These are phyloP conservation scores for Chrysoporthe puriensis DNA, from an alignment of 2,329 filamentous ascomycete species.

Conservation along the genomic window DNA sequence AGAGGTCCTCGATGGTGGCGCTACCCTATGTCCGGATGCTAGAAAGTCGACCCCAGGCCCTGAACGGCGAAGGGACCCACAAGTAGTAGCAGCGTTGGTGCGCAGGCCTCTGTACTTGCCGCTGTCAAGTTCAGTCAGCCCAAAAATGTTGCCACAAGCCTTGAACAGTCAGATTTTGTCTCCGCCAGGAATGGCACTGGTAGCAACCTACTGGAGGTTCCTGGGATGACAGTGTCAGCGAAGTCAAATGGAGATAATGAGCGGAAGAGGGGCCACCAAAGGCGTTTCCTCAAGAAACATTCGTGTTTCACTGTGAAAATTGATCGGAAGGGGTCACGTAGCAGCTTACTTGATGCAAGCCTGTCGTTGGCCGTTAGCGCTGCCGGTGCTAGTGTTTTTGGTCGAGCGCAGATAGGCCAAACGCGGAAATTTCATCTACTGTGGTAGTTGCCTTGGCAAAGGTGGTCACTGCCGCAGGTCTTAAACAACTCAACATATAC, in stretches of 20 bases:
- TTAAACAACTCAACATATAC: constrained; percentile 4
- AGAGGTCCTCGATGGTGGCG: constrained; percentile 17
- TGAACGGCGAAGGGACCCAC: constrained; percentile 8
- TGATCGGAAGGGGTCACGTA: constrained; percentile 3
- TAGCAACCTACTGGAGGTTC: constrained; percentile 12
- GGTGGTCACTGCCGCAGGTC: constrained; percentile 6
- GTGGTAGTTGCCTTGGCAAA: constrained; percentile 15
- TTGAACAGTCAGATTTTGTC: neutral
- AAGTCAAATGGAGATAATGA: neutral
- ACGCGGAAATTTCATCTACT: constrained; percentile 26
- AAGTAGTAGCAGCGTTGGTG: constrained; percentile 11
- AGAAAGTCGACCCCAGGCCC: constrained; percentile 12
- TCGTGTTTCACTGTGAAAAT: constrained; percentile 7
- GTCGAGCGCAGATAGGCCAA: constrained; percentile 14
- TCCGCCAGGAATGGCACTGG: neutral
- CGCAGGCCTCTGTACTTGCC: constrained; percentile 11
- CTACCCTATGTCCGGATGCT: constrained; percentile 9
- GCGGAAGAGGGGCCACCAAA: neutral
- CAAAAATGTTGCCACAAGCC: neutral
- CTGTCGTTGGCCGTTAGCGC: constrained; percentile 18
- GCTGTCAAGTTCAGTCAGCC: constrained; percentile 17
- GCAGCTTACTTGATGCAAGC: constrained; percentile 13
- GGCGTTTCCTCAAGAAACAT: neutral
- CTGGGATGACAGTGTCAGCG: constrained; percentile 1
- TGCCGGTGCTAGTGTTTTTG: constrained; percentile 20